Base-by-base conservation (phyloP, 2,329 filamentous ascomycete species). In the Colletotrichum nymphaeae region DNA sequence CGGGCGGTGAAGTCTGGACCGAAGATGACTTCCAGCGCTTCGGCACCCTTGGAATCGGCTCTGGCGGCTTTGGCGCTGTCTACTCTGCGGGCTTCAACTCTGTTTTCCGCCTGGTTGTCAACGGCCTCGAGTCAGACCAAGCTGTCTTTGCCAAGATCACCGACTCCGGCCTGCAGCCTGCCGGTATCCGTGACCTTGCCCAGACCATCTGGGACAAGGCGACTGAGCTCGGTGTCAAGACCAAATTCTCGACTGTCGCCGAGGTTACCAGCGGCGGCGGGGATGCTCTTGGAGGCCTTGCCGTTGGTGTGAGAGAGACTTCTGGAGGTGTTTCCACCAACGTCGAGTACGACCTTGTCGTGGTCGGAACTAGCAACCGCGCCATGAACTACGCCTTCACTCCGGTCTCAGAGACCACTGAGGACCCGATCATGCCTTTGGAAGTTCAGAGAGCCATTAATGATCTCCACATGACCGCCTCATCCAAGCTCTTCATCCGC, bases 401-500 rank as follows among this genome's bases (percentile, higher is more conserved):
- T 22, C 42, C 42, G 7, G 42, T 49, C 42, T 49, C 60, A 16
- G 26, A 63, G 24, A 63, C 60, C 24, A 63, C 60, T 4, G 42
- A 63, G 24, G 42, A 63, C 42, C 26, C 60, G 5, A 63, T 63
- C 26, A 37, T 63, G n/a, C 28, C 60, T 6, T 28, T 28, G 16
- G 37, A 28, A 19, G 35, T 60, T 19, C 64, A 67, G 32, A 56
- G 64, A 30, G 55, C 53, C 37, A 67, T 67, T 19, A 16, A 59
- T n/a, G 35, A 67, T 22, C 32, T 67, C 7, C 64, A 67, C 55
- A 67, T 67, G 64, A 67, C 64, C 16, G 64, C 64, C 5, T 67
- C 64, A 14, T 67, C 64, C 24, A 67, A 67, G 37, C 55, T 67
- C 1, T 67, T 67, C 64, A 67, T 67, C 56, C 56, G 64, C 11